A percentile compares a stretch with the other conserved stretches of the same genome.
These are phyloP conservation scores for Prinsepia uniflora DNA, from an alignment of 306 rosid genomes.

Conservation along the genomic window DNA sequence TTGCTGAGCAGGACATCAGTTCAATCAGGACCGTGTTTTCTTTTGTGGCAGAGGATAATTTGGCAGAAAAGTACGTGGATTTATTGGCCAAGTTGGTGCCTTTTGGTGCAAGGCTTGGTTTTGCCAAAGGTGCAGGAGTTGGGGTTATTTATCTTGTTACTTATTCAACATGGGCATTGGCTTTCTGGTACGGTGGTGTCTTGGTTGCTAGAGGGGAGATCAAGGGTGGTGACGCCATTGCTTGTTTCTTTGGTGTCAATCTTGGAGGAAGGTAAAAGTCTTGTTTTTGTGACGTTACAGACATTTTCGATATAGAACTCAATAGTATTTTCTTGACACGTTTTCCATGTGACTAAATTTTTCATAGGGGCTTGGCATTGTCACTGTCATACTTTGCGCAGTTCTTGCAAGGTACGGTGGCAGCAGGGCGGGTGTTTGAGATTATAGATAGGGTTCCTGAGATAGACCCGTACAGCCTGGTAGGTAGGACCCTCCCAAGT, in stretches of 20 bases:
- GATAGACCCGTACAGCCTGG: slow-evolving; percentile 70
- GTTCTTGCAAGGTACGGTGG: slow-evolving; percentile 84
- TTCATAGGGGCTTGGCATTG: slow-evolving; percentile 76
- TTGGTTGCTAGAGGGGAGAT: slow-evolving; percentile 54
- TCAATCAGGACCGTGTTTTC: slow-evolving; percentile 87
- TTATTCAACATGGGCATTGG: slow-evolving; percentile 90
- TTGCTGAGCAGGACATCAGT: slow-evolving; percentile 73
- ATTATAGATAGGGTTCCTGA: slow-evolving; percentile 75
- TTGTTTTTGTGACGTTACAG: not conserved
- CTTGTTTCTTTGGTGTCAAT: slow-evolving; percentile 90
- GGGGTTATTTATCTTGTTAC: slow-evolving; percentile 79
- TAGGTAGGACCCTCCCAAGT: slow-evolving; percentile 44
- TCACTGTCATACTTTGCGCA: slow-evolving; percentile 83
- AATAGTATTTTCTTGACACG: not conserved
- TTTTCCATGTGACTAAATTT: not conserved
- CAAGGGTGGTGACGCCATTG: slow-evolving; percentile 76
- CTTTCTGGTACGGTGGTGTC: slow-evolving; percentile 79
- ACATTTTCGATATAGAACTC: not conserved
- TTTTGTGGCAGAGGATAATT: slow-evolving; percentile 70
- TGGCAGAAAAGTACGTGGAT: slow-evolving; percentile 51
- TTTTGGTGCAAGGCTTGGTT: slow-evolving; percentile 66
- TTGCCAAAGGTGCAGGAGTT: slow-evolving; percentile 82
- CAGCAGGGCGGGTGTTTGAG: slow-evolving; percentile 73
- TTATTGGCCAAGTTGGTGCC: slow-evolving; percentile 57
- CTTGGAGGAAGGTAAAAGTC: slow-evolving; percentile 72